These are phyloP conservation scores for Cochlearia excelsa DNA, from an alignment of 345 rosid species.

Conservation along the genomic window DNA sequence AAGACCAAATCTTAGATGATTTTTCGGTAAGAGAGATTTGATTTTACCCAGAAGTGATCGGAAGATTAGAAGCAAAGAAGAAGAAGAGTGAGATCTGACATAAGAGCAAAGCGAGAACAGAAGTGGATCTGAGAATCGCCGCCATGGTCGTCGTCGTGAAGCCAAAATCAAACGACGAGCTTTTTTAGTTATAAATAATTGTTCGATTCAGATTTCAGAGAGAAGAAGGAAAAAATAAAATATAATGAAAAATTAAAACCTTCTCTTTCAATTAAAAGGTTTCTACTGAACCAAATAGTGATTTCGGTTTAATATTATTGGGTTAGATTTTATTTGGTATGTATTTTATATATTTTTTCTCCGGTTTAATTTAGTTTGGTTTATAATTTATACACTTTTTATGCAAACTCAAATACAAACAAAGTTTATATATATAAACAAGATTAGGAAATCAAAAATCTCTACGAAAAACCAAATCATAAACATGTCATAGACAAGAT, in stretches of 20 bases:
- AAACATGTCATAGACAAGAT: neutral
- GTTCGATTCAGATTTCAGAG: neutral
- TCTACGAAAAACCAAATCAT: neutral
- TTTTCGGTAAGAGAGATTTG: conserved; percentile 15
- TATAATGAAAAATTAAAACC: neutral
- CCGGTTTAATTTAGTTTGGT: too few species aligned
- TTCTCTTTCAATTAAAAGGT: neutral
- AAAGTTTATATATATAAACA: too few species aligned
- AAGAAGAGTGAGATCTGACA: conserved; percentile 31
- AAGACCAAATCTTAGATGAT: neutral
- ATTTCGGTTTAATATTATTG: too few species aligned
- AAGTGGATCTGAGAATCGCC: conserved; percentile 41
- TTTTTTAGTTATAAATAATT: neutral
- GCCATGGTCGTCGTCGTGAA: conserved; percentile 40
- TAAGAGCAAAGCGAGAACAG: conserved; percentile 31
- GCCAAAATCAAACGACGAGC: conserved; percentile 16
- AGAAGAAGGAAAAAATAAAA: neutral
- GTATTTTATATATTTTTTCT: too few species aligned
- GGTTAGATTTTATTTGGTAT: too few species aligned
- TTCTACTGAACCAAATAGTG: too few species aligned
- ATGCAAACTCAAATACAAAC: too few species aligned
- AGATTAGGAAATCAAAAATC: neutral
- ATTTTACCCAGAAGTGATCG: conserved; percentile 46
- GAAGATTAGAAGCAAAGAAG: conserved; percentile 36
- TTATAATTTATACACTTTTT: too few species aligned